A percentile compares a stretch with the other conserved stretches of the same genome.
Conservation (phyloP, 1,139 yeast genomes). For the Lodderomyces metapsilosis region DNA sequence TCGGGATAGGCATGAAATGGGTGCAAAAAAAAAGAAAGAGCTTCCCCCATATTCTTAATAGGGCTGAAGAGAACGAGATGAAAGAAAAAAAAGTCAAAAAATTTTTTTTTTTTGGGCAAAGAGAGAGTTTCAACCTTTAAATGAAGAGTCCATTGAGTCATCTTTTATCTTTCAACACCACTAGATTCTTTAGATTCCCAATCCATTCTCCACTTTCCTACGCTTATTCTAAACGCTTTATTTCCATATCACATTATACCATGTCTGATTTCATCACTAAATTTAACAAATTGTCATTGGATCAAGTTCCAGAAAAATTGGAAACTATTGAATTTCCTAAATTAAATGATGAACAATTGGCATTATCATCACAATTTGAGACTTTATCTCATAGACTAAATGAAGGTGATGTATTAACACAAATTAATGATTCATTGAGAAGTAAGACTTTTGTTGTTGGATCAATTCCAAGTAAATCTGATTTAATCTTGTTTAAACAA, state of each 20-base stretch:
- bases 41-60: no score
- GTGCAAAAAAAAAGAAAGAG: no score
- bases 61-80: not conserved
- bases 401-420: slow-evolving; percentile 53
- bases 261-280: slow-evolving; percentile 46
- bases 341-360: slow-evolving; percentile 53
- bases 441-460: slow-evolving; percentile 70
- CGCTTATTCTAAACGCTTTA: not conserved
- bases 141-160: slow-evolving; percentile 1
- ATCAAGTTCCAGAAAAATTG: slow-evolving; percentile 14
- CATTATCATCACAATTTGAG: slow-evolving; percentile 79
- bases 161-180: not conserved
- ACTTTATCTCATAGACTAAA: slow-evolving; percentile 62
- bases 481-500: slow-evolving; percentile 64
- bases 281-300: slow-evolving; percentile 40
- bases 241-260: slow-evolving; percentile 5
- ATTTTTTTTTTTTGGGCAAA: not conserved
- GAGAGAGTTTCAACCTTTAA: not conserved
- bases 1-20: no score
- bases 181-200: not conserved
- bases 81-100: not conserved
- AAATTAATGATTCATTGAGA: slow-evolving; percentile 70
- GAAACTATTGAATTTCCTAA: slow-evolving; percentile 34
- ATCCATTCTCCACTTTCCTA: not conserved
- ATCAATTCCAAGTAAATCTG: slow-evolving; percentile 61